phyloP scores from a whole-genome alignment of 768 basidiomycete species.

The Tulasnella sp. region DNA sequence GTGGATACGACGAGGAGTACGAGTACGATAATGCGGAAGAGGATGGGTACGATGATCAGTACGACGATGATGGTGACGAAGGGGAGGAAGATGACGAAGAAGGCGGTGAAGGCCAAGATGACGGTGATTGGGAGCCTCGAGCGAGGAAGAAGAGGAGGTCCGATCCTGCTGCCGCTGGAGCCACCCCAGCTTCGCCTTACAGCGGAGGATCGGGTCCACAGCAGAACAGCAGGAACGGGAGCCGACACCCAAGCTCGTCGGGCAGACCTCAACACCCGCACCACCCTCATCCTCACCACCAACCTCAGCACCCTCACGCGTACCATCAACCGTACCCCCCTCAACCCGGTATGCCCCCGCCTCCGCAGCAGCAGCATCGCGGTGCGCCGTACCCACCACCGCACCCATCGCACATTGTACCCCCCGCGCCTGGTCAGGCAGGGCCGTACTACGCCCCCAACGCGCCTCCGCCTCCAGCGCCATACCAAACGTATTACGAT shows the following conservation, averaged over 20 bases:
- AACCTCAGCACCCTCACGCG: neutral
- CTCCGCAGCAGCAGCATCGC: constrained; percentile 4
- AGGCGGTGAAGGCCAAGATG: neutral
- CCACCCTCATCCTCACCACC: neutral
- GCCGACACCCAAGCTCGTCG: neutral
- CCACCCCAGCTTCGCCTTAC: neutral
- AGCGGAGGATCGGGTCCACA: neutral
- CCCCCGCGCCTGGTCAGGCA: neutral
- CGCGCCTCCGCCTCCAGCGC: neutral
- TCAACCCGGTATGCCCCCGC: neutral
- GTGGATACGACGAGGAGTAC: neutral
- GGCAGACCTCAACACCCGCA: constrained; percentile 1
- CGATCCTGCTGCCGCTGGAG: neutral
- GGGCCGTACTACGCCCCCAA: neutral
- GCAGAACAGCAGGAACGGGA: neutral
- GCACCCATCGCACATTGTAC: neutral
- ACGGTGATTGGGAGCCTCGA: neutral
- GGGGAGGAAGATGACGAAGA: neutral
- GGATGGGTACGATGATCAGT: constrained; percentile 12
- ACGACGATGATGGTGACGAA: neutral
- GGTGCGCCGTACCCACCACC: neutral
- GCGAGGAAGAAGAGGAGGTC: neutral
- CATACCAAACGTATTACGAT: neutral
- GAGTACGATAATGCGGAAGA: constrained; percentile 19
- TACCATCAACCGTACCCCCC: constrained; percentile 9